Conservation (phyloP, 2,329 filamentous ascomycete species). For the Scopulariopsis brevicaulis region DNA sequence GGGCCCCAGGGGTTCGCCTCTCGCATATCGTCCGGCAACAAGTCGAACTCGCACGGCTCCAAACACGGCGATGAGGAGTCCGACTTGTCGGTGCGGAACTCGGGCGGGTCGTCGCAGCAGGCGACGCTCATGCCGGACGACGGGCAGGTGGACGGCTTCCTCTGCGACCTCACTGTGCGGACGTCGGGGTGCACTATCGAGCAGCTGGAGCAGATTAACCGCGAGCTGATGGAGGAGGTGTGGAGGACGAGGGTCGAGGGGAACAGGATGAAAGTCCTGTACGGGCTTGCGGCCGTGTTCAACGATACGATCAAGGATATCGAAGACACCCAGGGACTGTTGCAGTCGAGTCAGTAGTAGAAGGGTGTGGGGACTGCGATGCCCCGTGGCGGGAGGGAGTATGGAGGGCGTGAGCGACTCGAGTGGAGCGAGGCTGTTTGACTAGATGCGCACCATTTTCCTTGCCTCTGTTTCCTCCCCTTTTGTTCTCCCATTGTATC, state of each 20-base stretch:
- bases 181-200: slow-evolving; percentile 79
- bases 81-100: slow-evolving; percentile 10
- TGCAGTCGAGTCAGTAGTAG: slow-evolving; percentile 29
- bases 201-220: slow-evolving; percentile 88
- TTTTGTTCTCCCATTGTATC: background rate
- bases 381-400: no score
- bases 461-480: background rate
- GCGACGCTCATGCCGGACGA: slow-evolving; percentile 25
- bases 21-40: background rate
- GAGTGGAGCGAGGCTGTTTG: background rate
- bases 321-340: slow-evolving; percentile 35
- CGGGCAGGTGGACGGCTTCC: slow-evolving; percentile 41
- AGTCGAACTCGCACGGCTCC: slow-evolving; percentile 12
- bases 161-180: slow-evolving; percentile 49
- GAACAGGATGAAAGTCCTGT: slow-evolving; percentile 67
- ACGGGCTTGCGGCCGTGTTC: slow-evolving; percentile 55
- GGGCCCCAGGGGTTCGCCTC: background rate
- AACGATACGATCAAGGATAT: slow-evolving; percentile 66
- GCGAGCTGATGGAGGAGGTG: slow-evolving; percentile 79
- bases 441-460: slow-evolving; percentile 5
- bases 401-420: no score
- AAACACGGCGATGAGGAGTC: slow-evolving; percentile 29
- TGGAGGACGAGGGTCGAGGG: slow-evolving; percentile 73
- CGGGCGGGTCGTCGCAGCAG: slow-evolving; percentile 8
- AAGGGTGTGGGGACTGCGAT: no score